A percentile compares a stretch with the other conserved stretches of the same genome.
phyloP scores from a whole-genome alignment of 2,329 filamentous ascomycete species.

The Colletotrichum sp. region DNA sequence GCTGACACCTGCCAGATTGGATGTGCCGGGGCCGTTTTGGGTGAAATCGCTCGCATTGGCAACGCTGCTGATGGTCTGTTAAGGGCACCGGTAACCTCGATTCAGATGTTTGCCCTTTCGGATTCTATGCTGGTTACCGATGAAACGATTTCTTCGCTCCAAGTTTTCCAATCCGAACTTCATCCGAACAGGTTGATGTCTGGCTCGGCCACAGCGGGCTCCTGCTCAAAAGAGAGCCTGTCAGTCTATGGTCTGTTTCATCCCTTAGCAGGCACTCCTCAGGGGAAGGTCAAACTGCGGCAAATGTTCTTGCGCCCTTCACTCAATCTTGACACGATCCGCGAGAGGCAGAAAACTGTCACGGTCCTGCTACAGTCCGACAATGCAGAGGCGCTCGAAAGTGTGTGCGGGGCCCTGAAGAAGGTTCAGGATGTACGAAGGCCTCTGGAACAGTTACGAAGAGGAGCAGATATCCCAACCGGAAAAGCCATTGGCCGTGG shows the following conservation, averaged over 20 bases:
- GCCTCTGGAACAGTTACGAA: conserved; percentile 73
- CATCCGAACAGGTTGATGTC: conserved; percentile 84
- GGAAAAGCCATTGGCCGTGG: conserved; percentile 63
- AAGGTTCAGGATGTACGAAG: conserved; percentile 79
- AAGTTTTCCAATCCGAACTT: conserved; percentile 82
- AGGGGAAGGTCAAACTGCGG: conserved; percentile 78
- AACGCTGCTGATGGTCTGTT: not conserved
- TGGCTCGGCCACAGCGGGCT: conserved; percentile 53
- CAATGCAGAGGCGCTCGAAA: conserved; percentile 63
- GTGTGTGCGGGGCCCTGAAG: conserved; percentile 66
- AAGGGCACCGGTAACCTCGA: not conserved
- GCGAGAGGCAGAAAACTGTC: conserved; percentile 74
- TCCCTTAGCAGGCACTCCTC: conserved; percentile 74
- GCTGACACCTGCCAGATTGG: conserved; percentile 57
- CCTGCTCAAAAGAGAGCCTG: conserved; percentile 77
- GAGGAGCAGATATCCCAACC: conserved; percentile 69
- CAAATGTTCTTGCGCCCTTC: conserved; percentile 84
- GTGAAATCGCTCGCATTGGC: conserved; percentile 70
- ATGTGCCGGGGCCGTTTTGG: conserved; percentile 87
- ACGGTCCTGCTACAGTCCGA: conserved; percentile 69
- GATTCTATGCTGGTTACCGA: conserved; percentile 77
- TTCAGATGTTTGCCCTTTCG: conserved; percentile 78
- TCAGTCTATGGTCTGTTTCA: conserved; percentile 87
- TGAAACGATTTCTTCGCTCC: conserved; percentile 82
- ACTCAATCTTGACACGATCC: conserved; percentile 70